Percentiles rank a stretch among this genome's conserved stretches.
Conservation (phyloP, 73 alveolate species). For the Urostyla sp. region DNA sequence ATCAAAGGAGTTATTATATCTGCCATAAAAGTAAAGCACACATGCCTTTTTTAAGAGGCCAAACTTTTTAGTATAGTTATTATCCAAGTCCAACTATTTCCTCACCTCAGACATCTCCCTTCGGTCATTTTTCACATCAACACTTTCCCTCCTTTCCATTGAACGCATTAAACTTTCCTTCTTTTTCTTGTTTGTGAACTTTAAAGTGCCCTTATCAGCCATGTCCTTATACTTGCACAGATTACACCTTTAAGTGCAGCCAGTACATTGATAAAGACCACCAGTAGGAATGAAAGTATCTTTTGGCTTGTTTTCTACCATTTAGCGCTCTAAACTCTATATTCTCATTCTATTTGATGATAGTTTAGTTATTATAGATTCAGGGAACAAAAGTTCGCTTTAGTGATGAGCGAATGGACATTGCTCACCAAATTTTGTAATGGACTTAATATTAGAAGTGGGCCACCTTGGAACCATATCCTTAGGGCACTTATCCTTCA, state of each 20-base stretch:
- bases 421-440: conserved; percentile 66
- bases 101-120: conserved; percentile 23
- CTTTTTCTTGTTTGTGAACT: conserved; percentile 7
- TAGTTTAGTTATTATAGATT: conserved; percentile 12
- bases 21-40: conserved; percentile 62
- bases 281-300: conserved; percentile 52
- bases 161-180: background rate
- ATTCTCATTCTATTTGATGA: conserved; percentile 22
- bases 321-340: conserved; percentile 1
- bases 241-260: conserved; percentile 26
- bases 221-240: conserved; percentile 34
- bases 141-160: conserved; percentile 8
- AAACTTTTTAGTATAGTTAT: conserved; percentile 59
- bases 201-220: conserved; percentile 34
- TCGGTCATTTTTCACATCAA: conserved; percentile 1
- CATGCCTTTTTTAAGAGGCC: conserved; percentile 68
- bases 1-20: conserved; percentile 62
- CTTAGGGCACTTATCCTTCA: conserved; percentile 79
- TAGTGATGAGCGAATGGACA: conserved; percentile 82
- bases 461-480: conserved; percentile 78
- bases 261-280: conserved; percentile 15
- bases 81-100: conserved; percentile 51
- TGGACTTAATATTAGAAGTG: conserved; percentile 37
- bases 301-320: conserved; percentile 35
- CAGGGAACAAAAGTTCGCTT: conserved; percentile 71